Evolutionary conservation across 805 yeast species (phyloP).

Genomic region (Candida chauliodis): DNA sequence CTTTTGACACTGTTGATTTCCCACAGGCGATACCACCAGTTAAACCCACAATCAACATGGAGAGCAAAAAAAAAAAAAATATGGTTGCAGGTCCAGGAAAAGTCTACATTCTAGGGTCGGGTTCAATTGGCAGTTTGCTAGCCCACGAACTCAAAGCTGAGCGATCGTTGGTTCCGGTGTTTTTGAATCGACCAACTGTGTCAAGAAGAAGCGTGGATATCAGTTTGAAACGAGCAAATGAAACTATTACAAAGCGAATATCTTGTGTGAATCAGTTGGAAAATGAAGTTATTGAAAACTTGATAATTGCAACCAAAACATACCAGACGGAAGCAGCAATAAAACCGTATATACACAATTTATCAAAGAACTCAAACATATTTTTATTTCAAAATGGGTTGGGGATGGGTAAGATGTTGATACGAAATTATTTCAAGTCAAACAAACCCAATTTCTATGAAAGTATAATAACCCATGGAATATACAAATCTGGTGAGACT

Average conservation of each 20-base stretch:
- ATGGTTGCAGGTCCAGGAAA: slow-evolving; percentile 3
- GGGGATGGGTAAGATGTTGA: slow-evolving; percentile 60
- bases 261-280: slow-evolving; percentile 15
- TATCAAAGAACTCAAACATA: slow-evolving; percentile 51
- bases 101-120: slow-evolving; percentile 49
- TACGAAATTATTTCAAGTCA: slow-evolving; percentile 52
- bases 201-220: not conserved
- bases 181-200: slow-evolving; percentile 22
- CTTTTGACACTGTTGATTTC: slow-evolving; percentile 79
- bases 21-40: slow-evolving; percentile 99
- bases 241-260: too few relatives aligned
- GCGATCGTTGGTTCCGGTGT: slow-evolving; percentile 35
- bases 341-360: slow-evolving; percentile 45
- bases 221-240: not conserved
- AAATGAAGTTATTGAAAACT: slow-evolving; percentile 41
- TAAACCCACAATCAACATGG: slow-evolving; percentile 87
- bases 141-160: slow-evolving; percentile 43
- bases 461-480: slow-evolving; percentile 86
- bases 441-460: slow-evolving; percentile 59
- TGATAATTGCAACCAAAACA: slow-evolving; percentile 78
- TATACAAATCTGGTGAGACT: slow-evolving; percentile 42
- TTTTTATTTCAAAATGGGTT: slow-evolving; percentile 82
- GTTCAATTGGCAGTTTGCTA: slow-evolving; percentile 49
- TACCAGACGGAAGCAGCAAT: slow-evolving; percentile 68
- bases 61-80: not conserved